phyloP scores from a whole-genome alignment of 2,329 filamentous ascomycete genomes.

The Emmonsia crescens region DNA sequence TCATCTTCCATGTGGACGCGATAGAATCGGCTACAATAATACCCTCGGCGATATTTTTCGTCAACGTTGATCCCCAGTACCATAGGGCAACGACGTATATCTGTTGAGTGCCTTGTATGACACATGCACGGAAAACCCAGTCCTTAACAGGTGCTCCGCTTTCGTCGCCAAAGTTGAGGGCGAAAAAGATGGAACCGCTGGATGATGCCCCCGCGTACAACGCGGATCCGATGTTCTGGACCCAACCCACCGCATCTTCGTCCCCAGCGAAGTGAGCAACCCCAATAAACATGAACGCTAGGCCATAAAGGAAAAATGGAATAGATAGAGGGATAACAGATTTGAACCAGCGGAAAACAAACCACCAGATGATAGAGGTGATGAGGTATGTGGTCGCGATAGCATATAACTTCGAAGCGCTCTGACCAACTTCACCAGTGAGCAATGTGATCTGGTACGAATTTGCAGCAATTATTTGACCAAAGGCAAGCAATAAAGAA shows the following conservation, averaged over 20 bases:
- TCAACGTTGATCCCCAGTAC: slow-evolving; percentile 54
- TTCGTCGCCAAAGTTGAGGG: slow-evolving; percentile 56
- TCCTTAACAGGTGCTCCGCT: slow-evolving; percentile 51
- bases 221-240: slow-evolving; percentile 51
- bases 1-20: slow-evolving; percentile 29
- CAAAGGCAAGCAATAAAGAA: slow-evolving; percentile 49
- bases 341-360: slow-evolving; percentile 47
- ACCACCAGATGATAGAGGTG: slow-evolving; percentile 53
- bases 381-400: slow-evolving; percentile 50
- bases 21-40: slow-evolving; percentile 11
- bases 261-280: slow-evolving; percentile 45
- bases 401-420: slow-evolving; percentile 48
- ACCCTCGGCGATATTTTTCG: slow-evolving; percentile 35
- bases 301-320: slow-evolving; percentile 50
- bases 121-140: slow-evolving; percentile 57
- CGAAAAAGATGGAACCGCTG: slow-evolving; percentile 54
- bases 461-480: slow-evolving; percentile 54
- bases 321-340: slow-evolving; percentile 48
- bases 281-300: slow-evolving; percentile 22
- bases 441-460: slow-evolving; percentile 60
- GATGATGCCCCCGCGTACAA: slow-evolving; percentile 53
- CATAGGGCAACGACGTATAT: slow-evolving; percentile 54
- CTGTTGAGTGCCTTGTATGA: slow-evolving; percentile 58
- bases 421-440: slow-evolving; percentile 51
- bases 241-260: slow-evolving; percentile 36